Conservation (phyloP, 306 rosid genomes). For the Vigna radiata region DNA sequence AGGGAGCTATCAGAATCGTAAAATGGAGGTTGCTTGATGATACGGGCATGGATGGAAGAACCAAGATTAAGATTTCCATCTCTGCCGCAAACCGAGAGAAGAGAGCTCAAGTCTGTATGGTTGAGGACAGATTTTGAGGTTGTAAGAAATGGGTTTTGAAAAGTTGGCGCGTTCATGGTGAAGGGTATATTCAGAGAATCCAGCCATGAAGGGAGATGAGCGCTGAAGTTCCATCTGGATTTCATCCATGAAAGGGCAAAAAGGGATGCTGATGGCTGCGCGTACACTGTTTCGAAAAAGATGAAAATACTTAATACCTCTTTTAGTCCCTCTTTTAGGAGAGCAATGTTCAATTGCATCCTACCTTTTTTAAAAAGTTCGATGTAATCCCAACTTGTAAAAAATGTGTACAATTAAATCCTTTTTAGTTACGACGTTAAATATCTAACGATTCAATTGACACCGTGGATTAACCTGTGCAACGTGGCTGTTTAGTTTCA, state of each 20-base stretch:
- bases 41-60: slow-evolving; percentile 79
- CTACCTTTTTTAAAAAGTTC: too few relatives aligned
- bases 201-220: slow-evolving; percentile 51
- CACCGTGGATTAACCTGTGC: too few relatives aligned
- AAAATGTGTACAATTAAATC: too few relatives aligned
- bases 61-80: slow-evolving; percentile 60
- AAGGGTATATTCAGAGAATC: slow-evolving; percentile 50
- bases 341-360: too few relatives aligned
- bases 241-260: slow-evolving; percentile 74
- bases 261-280: not conserved
- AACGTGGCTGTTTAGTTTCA: too few relatives aligned
- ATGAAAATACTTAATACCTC: too few relatives aligned
- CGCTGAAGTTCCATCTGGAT: slow-evolving; percentile 61
- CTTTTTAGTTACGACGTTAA: too few relatives aligned
- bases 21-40: slow-evolving; percentile 59
- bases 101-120: slow-evolving; percentile 55
- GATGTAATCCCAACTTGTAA: too few relatives aligned
- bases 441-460: too few relatives aligned
- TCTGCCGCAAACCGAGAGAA: slow-evolving; percentile 68
- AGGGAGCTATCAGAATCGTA: slow-evolving; percentile 35
- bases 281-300: not conserved
- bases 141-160: slow-evolving; percentile 48
- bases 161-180: slow-evolving; percentile 40
- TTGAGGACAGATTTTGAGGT: slow-evolving; percentile 57
- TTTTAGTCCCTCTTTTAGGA: too few relatives aligned